Conservation (phyloP, 1,139 yeast genomes). For the Hansenula lynferdii region DNA sequence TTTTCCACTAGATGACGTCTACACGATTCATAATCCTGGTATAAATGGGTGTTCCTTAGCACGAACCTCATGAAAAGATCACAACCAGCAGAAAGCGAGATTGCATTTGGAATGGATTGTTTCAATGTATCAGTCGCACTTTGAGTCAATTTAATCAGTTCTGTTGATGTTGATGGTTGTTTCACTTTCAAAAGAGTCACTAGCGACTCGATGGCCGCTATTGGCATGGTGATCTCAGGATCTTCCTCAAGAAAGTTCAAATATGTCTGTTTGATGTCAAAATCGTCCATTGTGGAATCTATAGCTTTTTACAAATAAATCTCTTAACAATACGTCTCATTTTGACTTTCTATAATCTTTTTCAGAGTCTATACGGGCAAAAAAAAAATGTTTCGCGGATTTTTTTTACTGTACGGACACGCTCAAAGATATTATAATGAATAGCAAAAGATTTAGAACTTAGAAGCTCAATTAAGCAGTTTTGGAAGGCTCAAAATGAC, state of each 20-base stretch:
- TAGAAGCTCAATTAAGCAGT: no score
- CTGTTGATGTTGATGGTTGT: slow-evolving; percentile 91
- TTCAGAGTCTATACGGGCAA: no score
- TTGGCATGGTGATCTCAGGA: slow-evolving; percentile 97
- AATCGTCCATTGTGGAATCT: slow-evolving; percentile 33
- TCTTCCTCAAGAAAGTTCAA: slow-evolving; percentile 78
- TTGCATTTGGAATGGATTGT: slow-evolving; percentile 79
- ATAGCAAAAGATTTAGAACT: no score
- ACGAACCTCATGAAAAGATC: slow-evolving; percentile 95
- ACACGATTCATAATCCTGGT: slow-evolving; percentile 97
- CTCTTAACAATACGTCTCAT: not conserved
- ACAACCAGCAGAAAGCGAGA: slow-evolving; percentile 94
- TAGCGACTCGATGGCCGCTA: slow-evolving; percentile 94
- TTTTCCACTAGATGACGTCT: slow-evolving; percentile 84
- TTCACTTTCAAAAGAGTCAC: slow-evolving; percentile 77
- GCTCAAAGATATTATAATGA: no score
- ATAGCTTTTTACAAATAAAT: no score
- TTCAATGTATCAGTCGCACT: slow-evolving; percentile 73
- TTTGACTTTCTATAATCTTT: no score
- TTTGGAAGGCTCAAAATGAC: no score
- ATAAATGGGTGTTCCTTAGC: slow-evolving; percentile 78
- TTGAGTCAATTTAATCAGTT: slow-evolving; percentile 75
- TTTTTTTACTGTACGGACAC: not conserved
- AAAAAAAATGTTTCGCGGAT: not conserved
- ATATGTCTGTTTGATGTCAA: slow-evolving; percentile 80